Evolutionary conservation across 495 filamentous ascomycete genomes (phyloP), one percentile per base, ranked within the genome.

Genomic region (Oidiodendron maius): DNA sequence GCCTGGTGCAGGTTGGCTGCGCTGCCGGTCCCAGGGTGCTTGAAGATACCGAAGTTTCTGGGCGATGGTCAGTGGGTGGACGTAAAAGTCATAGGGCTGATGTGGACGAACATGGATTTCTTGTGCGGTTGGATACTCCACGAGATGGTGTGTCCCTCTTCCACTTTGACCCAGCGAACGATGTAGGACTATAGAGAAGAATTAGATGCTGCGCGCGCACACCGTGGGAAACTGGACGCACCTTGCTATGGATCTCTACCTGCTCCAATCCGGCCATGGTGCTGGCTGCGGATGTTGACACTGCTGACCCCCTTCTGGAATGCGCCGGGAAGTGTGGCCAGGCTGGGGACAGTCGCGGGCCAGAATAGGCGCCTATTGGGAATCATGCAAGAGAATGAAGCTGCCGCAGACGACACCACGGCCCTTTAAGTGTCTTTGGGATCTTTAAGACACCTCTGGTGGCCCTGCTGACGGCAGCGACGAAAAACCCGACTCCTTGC

Each of bases 81-180:
- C n/a, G n/a, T n/a, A n/a, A n/a, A n/a, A n/a, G n/a, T n/a, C n/a
- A n/a, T n/a, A n/a, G n/a, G n/a, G n/a, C n/a, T n/a, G n/a, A n/a
- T n/a, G n/a, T n/a, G n/a, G n/a, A 50, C 65, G 57, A 64, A 82
- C 80, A 98, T 83, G 20, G 90, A 96, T 66, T 96, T 96, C 72
- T 91, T 96, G 61, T 96, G 89, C 5, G 93, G 94, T 58, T 97
- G 88, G 20, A 97, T 81, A 61, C 87, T 96, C 93, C 93, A 98
- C 4, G 91, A 95, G 58, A 98, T 93, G 51, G 93, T 95, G 62
- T 95, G 84, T 40, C 81, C 82, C 48, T 83, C 82, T 40, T 88
- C 82, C 48, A 96, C 91, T 58, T 87, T 81, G 53, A 97, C 86
- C 94, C 94, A 98, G 58, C 93, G 89, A 36, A 97, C 87, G 56